Percentiles rank a stretch among this genome's conserved stretches.
Conservation (phyloP, 106 monocot genomes). For the Hemerocallis citrina region DNA sequence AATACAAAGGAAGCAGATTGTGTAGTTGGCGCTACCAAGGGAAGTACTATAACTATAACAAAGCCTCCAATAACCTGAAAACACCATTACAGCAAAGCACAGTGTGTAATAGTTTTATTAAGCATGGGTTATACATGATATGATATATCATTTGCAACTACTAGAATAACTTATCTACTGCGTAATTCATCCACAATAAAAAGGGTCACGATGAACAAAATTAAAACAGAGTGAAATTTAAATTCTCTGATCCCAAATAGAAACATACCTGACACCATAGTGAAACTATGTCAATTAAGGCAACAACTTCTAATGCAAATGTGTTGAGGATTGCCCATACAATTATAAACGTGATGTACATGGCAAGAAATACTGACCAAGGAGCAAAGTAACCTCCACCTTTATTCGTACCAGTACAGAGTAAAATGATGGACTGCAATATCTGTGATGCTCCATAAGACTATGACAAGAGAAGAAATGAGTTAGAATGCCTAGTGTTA, state of each 20-base stretch:
- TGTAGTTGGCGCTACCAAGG: constrained; percentile 46
- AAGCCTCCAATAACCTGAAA: constrained; percentile 56
- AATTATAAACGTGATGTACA: constrained; percentile 61
- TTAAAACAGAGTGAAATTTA: no score
- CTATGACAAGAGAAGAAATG: no score
- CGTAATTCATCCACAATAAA: no score
- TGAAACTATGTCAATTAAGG: constrained; percentile 61
- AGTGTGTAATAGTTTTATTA: neutral
- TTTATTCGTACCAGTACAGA: constrained; percentile 72
- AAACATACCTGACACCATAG: constrained; percentile 79
- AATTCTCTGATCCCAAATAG: no score
- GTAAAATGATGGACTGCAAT: constrained; percentile 65
- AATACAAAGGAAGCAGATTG: constrained; percentile 79
- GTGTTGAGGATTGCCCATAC: constrained; percentile 83
- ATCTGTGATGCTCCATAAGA: constrained; percentile 73
- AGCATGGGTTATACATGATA: no score
- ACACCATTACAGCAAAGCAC: no score
- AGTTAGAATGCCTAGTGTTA: no score
- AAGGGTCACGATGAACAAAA: neutral
- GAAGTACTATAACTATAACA: constrained; percentile 67
- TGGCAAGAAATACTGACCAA: constrained; percentile 57
- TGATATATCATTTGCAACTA: no score
- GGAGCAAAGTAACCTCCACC: constrained; percentile 76
- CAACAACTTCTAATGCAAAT: constrained; percentile 79
- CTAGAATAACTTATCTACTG: no score